Evolutionary conservation across 208 protist genomes (phyloP).

Genomic region (Trypanosoma platydactyli): DNA sequence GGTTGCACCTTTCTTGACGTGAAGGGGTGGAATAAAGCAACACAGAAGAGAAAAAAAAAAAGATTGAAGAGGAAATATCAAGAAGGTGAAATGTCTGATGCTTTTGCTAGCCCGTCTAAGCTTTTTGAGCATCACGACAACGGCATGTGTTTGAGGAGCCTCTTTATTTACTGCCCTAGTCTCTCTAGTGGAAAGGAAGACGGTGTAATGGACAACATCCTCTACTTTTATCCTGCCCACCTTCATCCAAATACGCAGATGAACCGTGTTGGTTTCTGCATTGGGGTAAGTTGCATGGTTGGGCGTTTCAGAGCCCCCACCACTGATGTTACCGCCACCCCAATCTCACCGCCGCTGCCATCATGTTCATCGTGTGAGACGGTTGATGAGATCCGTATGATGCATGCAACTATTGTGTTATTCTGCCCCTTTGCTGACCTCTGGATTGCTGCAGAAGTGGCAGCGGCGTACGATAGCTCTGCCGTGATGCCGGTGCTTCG

Average conservation of each 20-base stretch:
- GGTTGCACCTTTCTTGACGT: not conserved
- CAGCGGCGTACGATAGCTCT: slow-evolving; percentile 13
- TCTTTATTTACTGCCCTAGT: slow-evolving; percentile 57
- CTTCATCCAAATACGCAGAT: slow-evolving; percentile 42
- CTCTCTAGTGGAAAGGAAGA: slow-evolving; percentile 52
- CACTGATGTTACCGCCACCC: too few relatives aligned
- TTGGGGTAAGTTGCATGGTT: slow-evolving; percentile 42
- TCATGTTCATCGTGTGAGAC: too few relatives aligned
- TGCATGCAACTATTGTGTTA: slow-evolving; percentile 16
- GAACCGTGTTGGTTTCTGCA: slow-evolving; percentile 76
- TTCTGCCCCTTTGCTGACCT: slow-evolving; percentile 18
- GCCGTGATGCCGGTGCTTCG: slow-evolving; percentile 17
- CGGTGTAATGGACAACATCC: slow-evolving; percentile 57
- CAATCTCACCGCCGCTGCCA: not conserved
- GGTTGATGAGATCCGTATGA: slow-evolving; percentile 24
- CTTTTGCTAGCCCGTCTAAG: not conserved
- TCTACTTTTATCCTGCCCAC: slow-evolving; percentile 58
- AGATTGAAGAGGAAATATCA: not conserved
- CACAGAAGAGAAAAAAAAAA: not conserved
- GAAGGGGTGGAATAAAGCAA: not conserved
- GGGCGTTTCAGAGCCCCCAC: slow-evolving; percentile 30
- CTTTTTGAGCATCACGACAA: not conserved
- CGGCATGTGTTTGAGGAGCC: slow-evolving; percentile 26
- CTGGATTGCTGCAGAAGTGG: slow-evolving; percentile 30
- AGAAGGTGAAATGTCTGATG: not conserved